Percentiles rank a stretch among this genome's conserved stretches.
These are phyloP conservation scores for Pythium rhizo-oryzae DNA, from an alignment of 352 stramenopile species.

Conservation along the genomic window DNA sequence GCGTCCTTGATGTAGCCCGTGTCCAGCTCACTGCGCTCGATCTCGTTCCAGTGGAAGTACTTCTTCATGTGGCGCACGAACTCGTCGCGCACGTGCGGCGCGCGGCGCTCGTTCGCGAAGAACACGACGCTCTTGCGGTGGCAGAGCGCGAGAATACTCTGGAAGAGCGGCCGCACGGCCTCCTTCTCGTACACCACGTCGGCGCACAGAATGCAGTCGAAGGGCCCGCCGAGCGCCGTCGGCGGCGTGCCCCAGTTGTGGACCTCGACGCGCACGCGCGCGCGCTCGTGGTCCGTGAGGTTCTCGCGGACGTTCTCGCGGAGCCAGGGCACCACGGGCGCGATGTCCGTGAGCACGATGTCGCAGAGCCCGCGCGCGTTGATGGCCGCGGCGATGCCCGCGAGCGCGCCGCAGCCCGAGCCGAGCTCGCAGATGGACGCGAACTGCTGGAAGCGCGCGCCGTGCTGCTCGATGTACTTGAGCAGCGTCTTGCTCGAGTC, in stretches of 20 bases:
- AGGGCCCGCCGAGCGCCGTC: slow-evolving; percentile 56
- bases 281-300: slow-evolving; percentile 55
- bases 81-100: slow-evolving; percentile 59
- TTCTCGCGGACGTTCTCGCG: slow-evolving; percentile 69
- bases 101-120: slow-evolving; percentile 75
- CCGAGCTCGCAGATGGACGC: slow-evolving; percentile 77
- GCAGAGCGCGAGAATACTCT: slow-evolving; percentile 76
- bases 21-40: slow-evolving; percentile 61
- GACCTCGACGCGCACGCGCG: slow-evolving; percentile 54
- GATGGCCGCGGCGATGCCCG: slow-evolving; percentile 76
- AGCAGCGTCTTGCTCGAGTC: slow-evolving; percentile 87
- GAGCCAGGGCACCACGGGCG: slow-evolving; percentile 77
- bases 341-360: slow-evolving; percentile 80
- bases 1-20: slow-evolving; percentile 68
- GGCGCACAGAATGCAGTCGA: slow-evolving; percentile 81
- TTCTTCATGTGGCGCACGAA: slow-evolving; percentile 63
- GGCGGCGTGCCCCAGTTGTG: slow-evolving; percentile 56
- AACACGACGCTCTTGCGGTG: slow-evolving; percentile 82
- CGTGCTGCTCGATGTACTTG: slow-evolving; percentile 81
- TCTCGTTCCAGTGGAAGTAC: slow-evolving; percentile 81
- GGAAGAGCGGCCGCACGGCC: slow-evolving; percentile 71
- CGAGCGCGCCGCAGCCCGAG: slow-evolving; percentile 70
- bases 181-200: slow-evolving; percentile 86
- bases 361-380: slow-evolving; percentile 55
- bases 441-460: slow-evolving; percentile 49